Evolutionary conservation across 2,329 filamentous ascomycete genomes (phyloP).

Genomic region (Xylaria sp.): DNA sequence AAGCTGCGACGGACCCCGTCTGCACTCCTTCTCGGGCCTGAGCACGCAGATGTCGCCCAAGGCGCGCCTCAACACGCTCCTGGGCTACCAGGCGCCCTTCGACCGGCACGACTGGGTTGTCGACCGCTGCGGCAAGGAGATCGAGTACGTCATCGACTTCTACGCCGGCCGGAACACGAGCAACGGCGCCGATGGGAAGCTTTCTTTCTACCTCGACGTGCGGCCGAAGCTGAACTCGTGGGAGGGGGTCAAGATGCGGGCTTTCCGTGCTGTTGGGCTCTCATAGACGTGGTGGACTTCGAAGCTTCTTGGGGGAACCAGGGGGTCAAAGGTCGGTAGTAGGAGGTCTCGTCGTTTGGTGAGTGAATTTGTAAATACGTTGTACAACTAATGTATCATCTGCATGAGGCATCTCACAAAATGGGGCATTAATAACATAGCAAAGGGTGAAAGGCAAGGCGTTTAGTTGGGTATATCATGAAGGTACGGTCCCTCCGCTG

Average conservation of each 20-base stretch:
- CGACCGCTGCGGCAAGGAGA: slow-evolving; percentile 83
- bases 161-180: slow-evolving; percentile 76
- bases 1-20: slow-evolving; percentile 79
- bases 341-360: background rate
- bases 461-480: slow-evolving; percentile 39
- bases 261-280: slow-evolving; percentile 62
- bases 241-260: slow-evolving; percentile 76
- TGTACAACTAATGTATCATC: slow-evolving; percentile 40
- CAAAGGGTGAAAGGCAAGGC: slow-evolving; percentile 33
- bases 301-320: background rate
- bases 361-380: slow-evolving; percentile 33
- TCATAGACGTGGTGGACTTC: slow-evolving; percentile 48
- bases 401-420: slow-evolving; percentile 9
- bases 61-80: slow-evolving; percentile 81
- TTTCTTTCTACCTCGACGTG: slow-evolving; percentile 75
- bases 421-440: slow-evolving; percentile 9
- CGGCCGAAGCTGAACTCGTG: slow-evolving; percentile 75
- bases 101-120: slow-evolving; percentile 98
- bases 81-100: slow-evolving; percentile 93
- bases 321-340: background rate
- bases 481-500: slow-evolving; percentile 26
- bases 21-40: slow-evolving; percentile 85
- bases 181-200: slow-evolving; percentile 52
- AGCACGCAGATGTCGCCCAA: slow-evolving; percentile 78
- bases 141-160: slow-evolving; percentile 99